Percentiles rank a stretch among this genome's conserved stretches.
Evolutionary conservation across 73 alveolate species (phyloP).

Genomic region (Paraurostyla sp.): DNA sequence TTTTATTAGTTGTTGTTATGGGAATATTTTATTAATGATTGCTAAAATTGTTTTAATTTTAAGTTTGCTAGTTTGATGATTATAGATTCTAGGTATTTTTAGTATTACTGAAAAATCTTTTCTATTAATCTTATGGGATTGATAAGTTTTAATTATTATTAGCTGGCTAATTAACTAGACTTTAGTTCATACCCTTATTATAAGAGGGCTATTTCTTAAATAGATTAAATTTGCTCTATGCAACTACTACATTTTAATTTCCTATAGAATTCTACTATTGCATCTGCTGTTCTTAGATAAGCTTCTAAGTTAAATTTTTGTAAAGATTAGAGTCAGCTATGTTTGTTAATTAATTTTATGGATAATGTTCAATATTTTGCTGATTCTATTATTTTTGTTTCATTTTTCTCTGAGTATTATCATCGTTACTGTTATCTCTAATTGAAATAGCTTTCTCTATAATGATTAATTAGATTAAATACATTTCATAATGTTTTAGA

Average conservation of each 20-base stretch:
- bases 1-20: conserved; percentile 25
- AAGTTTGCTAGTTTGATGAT: neutral
- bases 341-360: conserved; percentile 8
- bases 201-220: conserved; percentile 21
- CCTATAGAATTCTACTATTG: neutral
- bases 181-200: neutral
- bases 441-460: conserved; percentile 12
- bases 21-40: neutral
- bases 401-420: neutral
- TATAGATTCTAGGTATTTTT: neutral
- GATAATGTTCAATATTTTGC: too few species aligned
- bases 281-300: conserved; percentile 27
- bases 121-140: neutral
- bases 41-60: too few species aligned
- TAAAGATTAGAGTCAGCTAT: conserved; percentile 46
- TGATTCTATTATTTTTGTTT: neutral
- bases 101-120: neutral
- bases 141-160: neutral
- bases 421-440: neutral
- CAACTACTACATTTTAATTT: neutral
- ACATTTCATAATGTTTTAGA: conserved; percentile 14
- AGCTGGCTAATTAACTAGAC: neutral
- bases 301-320: conserved; percentile 46
- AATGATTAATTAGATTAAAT: neutral
- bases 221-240: conserved; percentile 31